Evolutionary conservation across 495 filamentous ascomycete species (phyloP).

Genomic region (Penicillium salamii): DNA sequence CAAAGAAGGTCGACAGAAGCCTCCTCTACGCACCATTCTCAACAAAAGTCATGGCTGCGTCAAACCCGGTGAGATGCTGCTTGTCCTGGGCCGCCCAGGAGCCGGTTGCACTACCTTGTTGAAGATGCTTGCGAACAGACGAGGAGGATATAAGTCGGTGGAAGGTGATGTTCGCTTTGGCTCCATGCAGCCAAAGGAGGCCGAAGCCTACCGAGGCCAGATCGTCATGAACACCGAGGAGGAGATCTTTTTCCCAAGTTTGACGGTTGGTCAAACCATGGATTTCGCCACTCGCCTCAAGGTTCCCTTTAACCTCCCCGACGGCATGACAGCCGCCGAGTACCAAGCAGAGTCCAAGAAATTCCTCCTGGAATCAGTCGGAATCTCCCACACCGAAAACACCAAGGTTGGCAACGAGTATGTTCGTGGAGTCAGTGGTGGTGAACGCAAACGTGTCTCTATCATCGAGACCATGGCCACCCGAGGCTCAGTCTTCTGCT

Average conservation of each 20-base stretch:
- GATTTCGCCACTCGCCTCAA: constrained; percentile 57
- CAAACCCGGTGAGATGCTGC: constrained; percentile 50
- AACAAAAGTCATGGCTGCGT: constrained; percentile 48
- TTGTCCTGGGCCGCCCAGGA: constrained; percentile 46
- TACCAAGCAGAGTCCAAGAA: constrained; percentile 54
- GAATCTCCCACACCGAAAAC: constrained; percentile 76
- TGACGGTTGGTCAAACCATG: constrained; percentile 71
- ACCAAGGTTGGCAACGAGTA: constrained; percentile 79
- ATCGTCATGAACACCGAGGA: constrained; percentile 71
- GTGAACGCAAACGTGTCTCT: constrained; percentile 73
- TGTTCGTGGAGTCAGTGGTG: constrained; percentile 80
- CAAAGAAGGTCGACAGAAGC: constrained; percentile 36
- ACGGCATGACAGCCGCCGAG: constrained; percentile 42
- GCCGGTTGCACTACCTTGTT: constrained; percentile 49
- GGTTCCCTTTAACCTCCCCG: constrained; percentile 32
- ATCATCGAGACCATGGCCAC: constrained; percentile 65
- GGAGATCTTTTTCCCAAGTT: constrained; percentile 65
- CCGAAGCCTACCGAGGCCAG: constrained; percentile 62
- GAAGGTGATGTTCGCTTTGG: constrained; percentile 60
- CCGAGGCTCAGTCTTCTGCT: constrained; percentile 57
- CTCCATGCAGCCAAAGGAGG: constrained; percentile 52
- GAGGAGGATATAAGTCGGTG: constrained; percentile 54
- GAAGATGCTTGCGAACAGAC: constrained; percentile 63
- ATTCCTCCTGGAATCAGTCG: constrained; percentile 66
- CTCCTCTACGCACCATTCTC: constrained; percentile 36